Percentiles rank a stretch among this genome's conserved stretches.
Evolutionary conservation across 768 basidiomycete species (phyloP).

Genomic region (Asterophora lycoperdoides): DNA sequence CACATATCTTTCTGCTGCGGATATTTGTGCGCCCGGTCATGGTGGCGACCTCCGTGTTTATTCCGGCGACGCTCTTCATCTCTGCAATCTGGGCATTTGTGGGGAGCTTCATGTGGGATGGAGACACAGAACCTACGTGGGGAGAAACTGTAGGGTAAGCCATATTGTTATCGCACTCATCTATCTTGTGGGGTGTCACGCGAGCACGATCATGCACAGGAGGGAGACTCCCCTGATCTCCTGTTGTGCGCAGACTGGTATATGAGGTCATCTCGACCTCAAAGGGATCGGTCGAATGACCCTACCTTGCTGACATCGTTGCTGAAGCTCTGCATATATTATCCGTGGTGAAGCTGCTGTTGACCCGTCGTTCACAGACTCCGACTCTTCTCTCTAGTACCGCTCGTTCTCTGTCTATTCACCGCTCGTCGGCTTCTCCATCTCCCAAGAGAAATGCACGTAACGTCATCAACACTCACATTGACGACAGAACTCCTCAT

Average conservation of each 20-base stretch:
- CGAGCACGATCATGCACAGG: neutral
- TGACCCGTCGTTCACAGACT: constrained; percentile 37
- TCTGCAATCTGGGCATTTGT: constrained; percentile 80
- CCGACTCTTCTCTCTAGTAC: constrained; percentile 73
- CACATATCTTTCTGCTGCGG: constrained; percentile 70
- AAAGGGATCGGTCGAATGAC: neutral
- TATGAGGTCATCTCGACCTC: neutral
- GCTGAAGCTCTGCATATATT: neutral
- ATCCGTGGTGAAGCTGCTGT: constrained; percentile 1
- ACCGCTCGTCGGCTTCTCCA: constrained; percentile 69
- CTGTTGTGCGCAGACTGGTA: constrained; percentile 6
- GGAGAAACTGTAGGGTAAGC: constrained; percentile 77
- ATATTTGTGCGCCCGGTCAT: constrained; percentile 84
- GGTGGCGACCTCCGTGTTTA: constrained; percentile 69
- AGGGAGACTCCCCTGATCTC: neutral
- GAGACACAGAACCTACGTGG: constrained; percentile 60
- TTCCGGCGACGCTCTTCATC: constrained; percentile 68
- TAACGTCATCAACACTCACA: constrained; percentile 51
- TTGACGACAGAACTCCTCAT: constrained; percentile 70
- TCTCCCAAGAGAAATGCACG: constrained; percentile 68
- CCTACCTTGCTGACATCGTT: neutral
- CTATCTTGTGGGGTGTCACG: neutral
- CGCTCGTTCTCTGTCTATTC: constrained; percentile 62
- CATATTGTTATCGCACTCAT: neutral
- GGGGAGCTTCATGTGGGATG: constrained; percentile 67